Percentiles rank a stretch among this genome's conserved stretches.
Conservation (phyloP, 2,329 filamentous ascomycete genomes). For the Colletotrichum tabaci region DNA sequence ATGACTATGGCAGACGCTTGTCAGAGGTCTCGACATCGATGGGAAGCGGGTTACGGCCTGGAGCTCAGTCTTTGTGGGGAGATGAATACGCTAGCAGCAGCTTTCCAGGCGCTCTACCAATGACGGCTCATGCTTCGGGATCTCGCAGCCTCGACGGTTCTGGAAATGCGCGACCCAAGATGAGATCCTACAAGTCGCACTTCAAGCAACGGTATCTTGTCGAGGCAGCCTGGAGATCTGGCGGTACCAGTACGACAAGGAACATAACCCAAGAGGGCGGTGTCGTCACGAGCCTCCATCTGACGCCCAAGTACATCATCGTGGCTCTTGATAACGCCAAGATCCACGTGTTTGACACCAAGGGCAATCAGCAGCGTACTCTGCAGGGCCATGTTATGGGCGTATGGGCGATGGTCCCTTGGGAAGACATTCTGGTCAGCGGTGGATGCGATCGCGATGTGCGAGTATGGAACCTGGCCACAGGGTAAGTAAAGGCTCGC, state of each 20-base stretch:
- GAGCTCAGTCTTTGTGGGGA: slow-evolving; percentile 33
- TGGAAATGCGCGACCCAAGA: slow-evolving; percentile 68
- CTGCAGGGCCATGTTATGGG: slow-evolving; percentile 98
- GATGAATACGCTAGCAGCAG: slow-evolving; percentile 54
- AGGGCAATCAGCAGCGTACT: slow-evolving; percentile 89
- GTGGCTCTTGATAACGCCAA: slow-evolving; percentile 98
- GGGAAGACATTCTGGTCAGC: slow-evolving; percentile 94
- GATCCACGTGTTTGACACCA: slow-evolving; percentile 97
- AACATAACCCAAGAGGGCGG: slow-evolving; percentile 97
- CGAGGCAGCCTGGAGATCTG: slow-evolving; percentile 95
- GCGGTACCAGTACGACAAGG: slow-evolving; percentile 84
- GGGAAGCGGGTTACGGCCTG: slow-evolving; percentile 28
- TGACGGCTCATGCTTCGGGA: slow-evolving; percentile 53
- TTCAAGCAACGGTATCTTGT: slow-evolving; percentile 99
- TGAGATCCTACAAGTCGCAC: slow-evolving; percentile 92
- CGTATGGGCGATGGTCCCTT: slow-evolving; percentile 99
- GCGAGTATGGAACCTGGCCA: slow-evolving; percentile 95
- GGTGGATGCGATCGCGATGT: slow-evolving; percentile 98
- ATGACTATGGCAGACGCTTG: slow-evolving; percentile 81
- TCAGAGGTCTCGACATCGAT: slow-evolving; percentile 60
- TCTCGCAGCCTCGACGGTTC: slow-evolving; percentile 71
- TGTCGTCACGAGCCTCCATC: slow-evolving; percentile 94
- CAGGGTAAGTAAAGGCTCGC: slow-evolving; percentile 76
- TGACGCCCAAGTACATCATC: slow-evolving; percentile 97
- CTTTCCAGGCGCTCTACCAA: slow-evolving; percentile 61